phyloP scores from a whole-genome alignment of 805 yeast genomes.

The Sugiyamaella chiloensis region DNA sequence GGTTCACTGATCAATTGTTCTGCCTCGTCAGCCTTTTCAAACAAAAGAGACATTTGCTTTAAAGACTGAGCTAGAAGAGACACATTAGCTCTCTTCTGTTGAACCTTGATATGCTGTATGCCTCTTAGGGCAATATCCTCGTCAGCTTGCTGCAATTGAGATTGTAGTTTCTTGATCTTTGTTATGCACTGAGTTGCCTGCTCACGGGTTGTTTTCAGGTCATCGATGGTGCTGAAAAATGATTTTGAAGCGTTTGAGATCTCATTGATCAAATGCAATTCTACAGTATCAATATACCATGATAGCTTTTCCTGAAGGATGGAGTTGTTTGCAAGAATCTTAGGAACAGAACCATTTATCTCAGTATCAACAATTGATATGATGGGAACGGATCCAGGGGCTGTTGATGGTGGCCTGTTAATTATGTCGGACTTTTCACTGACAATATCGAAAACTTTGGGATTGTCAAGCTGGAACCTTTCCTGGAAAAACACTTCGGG shows the following conservation, averaged over 20 bases:
- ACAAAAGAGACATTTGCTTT: slow-evolving; percentile 48
- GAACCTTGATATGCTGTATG: slow-evolving; percentile 46
- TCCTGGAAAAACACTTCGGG: slow-evolving; percentile 68
- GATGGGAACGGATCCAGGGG: slow-evolving; percentile 11
- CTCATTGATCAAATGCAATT: slow-evolving; percentile 72
- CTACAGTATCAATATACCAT: slow-evolving; percentile 80
- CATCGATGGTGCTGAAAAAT: slow-evolving; percentile 81
- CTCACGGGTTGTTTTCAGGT: slow-evolving; percentile 59
- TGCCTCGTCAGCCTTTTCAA: slow-evolving; percentile 48
- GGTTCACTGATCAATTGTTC: slow-evolving; percentile 45
- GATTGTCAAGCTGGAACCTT: slow-evolving; percentile 81
- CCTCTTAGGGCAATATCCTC: slow-evolving; percentile 50
- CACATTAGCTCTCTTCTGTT: slow-evolving; percentile 54
- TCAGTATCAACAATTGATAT: slow-evolving; percentile 27
- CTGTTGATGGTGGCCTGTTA: slow-evolving; percentile 14
- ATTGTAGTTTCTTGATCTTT: slow-evolving; percentile 45
- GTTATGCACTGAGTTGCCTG: slow-evolving; percentile 48
- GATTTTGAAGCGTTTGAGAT: slow-evolving; percentile 81
- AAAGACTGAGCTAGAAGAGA: slow-evolving; percentile 61
- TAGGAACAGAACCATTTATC: slow-evolving; percentile 29
- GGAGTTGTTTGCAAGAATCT: slow-evolving; percentile 49
- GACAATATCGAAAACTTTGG: slow-evolving; percentile 74
- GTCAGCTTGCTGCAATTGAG: slow-evolving; percentile 46
- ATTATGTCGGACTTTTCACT: slow-evolving; percentile 53
- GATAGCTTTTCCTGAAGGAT: slow-evolving; percentile 74